phyloP scores from a whole-genome alignment of 1,284 basidiomycete species.

The Heterobasidion parviporum region DNA sequence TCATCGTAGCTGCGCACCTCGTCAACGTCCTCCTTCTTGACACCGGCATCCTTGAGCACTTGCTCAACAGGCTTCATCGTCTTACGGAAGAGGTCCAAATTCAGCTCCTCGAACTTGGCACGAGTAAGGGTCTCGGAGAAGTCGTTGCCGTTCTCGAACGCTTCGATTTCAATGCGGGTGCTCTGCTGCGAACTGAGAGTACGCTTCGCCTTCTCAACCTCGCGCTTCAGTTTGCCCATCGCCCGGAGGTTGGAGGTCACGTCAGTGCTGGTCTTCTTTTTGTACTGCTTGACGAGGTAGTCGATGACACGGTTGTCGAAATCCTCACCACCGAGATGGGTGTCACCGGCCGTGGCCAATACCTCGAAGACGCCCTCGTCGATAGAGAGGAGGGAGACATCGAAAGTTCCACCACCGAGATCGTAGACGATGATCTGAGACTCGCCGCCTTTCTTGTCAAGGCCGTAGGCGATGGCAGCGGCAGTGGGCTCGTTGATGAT shows the following conservation, averaged over 20 bases:
- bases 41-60: conserved; percentile 94
- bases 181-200: conserved; percentile 81
- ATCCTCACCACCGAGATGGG: conserved; percentile 98
- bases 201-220: conserved; percentile 98
- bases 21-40: conserved; percentile 96
- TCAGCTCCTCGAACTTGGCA: conserved; percentile 98
- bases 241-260: conserved; percentile 83
- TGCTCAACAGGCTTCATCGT: conserved; percentile 99
- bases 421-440: conserved; percentile 98
- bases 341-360: conserved; percentile 95
- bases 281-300: conserved; percentile 88
- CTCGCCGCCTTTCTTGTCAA: conserved; percentile 93
- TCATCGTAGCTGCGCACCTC: conserved; percentile 46
- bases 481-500: conserved; percentile 99
- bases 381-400: conserved; percentile 96
- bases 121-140: conserved; percentile 95
- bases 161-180: conserved; percentile 69
- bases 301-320: conserved; percentile 97
- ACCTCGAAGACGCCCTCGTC: conserved; percentile 99
- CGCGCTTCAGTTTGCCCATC: conserved; percentile 95
- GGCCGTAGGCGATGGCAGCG: conserved; percentile 96
- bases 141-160: conserved; percentile 94
- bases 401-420: conserved; percentile 71
- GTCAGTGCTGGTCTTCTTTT: conserved; percentile 92
- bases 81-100: conserved; percentile 98